Conservation (phyloP, 2,329 filamentous ascomycete genomes). For the Botrytis medusae region DNA sequence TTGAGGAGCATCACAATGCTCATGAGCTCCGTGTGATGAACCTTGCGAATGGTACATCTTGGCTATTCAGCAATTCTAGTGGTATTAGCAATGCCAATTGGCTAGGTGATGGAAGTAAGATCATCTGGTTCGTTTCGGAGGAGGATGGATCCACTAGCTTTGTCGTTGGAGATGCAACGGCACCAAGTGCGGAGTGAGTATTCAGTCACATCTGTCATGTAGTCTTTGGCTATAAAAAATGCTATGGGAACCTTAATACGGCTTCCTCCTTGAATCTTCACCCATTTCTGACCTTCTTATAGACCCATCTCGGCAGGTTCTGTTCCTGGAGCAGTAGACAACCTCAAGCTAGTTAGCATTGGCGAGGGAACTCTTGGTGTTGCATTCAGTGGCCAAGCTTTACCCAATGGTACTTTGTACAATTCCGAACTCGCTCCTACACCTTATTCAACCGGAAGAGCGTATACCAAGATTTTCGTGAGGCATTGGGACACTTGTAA, state of each 20-base stretch:
- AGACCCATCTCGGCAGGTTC: conserved; percentile 31
- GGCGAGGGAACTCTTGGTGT: conserved; percentile 27
- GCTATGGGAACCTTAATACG: too few relatives aligned
- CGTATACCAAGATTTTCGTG: conserved; percentile 32
- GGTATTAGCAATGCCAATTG: conserved; percentile 31
- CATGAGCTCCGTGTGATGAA: conserved; percentile 59
- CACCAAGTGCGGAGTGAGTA: conserved; percentile 30
- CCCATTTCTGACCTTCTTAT: conserved; percentile 18
- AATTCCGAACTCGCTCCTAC: conserved; percentile 29
- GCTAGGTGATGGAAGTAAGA: conserved; percentile 31
- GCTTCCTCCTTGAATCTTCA: background rate
- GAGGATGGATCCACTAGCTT: conserved; percentile 34
- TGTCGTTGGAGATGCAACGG: conserved; percentile 30
- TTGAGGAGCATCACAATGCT: conserved; percentile 65
- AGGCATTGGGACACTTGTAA: conserved; percentile 36
- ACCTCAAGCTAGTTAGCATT: conserved; percentile 30
- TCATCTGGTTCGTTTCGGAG: conserved; percentile 31
- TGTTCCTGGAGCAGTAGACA: conserved; percentile 30
- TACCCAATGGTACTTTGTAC: conserved; percentile 32
- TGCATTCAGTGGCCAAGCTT: conserved; percentile 29
- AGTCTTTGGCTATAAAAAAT: background rate
- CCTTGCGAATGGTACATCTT: conserved; percentile 45
- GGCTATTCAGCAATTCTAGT: conserved; percentile 33
- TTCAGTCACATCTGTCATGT: background rate
- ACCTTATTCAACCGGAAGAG: conserved; percentile 26